Evolutionary conservation across 2,329 filamentous ascomycete species (phyloP), one percentile per base, ranked within the genome.

Genomic region (Nemania abortiva): DNA sequence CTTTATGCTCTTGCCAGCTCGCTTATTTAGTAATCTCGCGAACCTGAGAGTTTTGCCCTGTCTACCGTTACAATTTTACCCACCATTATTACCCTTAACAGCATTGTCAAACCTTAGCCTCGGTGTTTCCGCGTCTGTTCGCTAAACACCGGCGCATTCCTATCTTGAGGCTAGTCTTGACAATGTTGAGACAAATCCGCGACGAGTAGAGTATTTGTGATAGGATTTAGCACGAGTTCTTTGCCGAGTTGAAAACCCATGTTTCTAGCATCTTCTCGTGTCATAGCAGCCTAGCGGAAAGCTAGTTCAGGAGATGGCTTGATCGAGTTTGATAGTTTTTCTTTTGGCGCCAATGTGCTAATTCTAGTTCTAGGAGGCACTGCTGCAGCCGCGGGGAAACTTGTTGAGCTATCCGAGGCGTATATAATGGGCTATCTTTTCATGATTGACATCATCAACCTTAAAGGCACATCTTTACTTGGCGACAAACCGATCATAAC

Each of bases 381-480:
- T 73, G 96, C 96, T 65, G 89, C 89, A 73, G 96, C 95, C 69
- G 95, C 94, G 22, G 94, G 93, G 72, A 88, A 93, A 71, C 91
- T 99, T 68, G 93, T 98, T 76, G 87, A 90, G 80, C 90, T 97
- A 82, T 89, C 97, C 73, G 94, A 94, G 74, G 96, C 95, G 73
- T 86, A 89, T n/a, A 86, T 98, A 55, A 83, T 97, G 68, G 95
- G 94, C 75, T 98, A 93, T 83, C 85, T 98, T 72, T 99, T 99
- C 86, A 93, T 99, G 77, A 92, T 98, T 80, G 95, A 98, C 82
- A 91, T 99, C 73, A 91, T 94, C 76, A 95, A 96, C 83, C 89
- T 99, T 74, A 93, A 97, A 80, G 96, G 96, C 75, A 90, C 94
- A 75, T 91, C 94, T 72, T 96, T 97, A 87, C 91, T 99, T 75